phyloP scores from a whole-genome alignment of 495 filamentous ascomycete genomes.

The Tuber aestivum region DNA sequence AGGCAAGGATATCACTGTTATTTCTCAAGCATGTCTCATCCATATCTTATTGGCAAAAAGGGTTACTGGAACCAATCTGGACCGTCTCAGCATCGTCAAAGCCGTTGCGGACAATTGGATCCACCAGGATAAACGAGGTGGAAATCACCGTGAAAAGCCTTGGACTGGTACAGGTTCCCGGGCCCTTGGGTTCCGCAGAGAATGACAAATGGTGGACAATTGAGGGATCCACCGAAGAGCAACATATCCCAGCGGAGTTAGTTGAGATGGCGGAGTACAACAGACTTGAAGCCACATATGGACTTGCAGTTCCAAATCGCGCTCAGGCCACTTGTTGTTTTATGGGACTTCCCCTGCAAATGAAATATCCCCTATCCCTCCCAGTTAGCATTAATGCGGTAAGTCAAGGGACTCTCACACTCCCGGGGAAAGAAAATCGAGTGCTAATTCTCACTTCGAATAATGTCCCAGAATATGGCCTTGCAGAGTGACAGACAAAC shows the following conservation, averaged over 20 bases:
- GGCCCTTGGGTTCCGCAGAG: background rate
- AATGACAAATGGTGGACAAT: conserved; percentile 10
- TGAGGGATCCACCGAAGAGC: background rate
- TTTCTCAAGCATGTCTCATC: conserved; percentile 23
- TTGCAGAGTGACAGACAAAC: conserved; percentile 43
- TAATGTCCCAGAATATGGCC: conserved; percentile 10
- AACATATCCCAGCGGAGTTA: background rate
- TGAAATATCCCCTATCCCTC: conserved; percentile 10
- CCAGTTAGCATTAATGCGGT: conserved; percentile 39
- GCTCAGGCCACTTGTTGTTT: conserved; percentile 20
- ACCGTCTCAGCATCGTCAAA: conserved; percentile 8
- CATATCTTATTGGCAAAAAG: conserved; percentile 27
- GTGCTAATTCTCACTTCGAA: background rate
- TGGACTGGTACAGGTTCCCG: background rate
- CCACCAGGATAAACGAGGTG: background rate
- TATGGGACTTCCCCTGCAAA: conserved; percentile 43
- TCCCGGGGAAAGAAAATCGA: conserved; percentile 20
- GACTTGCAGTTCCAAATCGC: conserved; percentile 40
- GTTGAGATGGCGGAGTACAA: conserved; percentile 17
- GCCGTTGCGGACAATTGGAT: background rate
- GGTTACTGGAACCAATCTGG: conserved; percentile 14
- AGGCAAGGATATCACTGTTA: conserved; percentile 23
- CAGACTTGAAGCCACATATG: conserved; percentile 44
- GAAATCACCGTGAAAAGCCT: background rate
- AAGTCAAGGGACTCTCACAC: conserved; percentile 36